phyloP scores from a whole-genome alignment of 2,329 filamentous ascomycete genomes.

The Elsinoe australis region DNA sequence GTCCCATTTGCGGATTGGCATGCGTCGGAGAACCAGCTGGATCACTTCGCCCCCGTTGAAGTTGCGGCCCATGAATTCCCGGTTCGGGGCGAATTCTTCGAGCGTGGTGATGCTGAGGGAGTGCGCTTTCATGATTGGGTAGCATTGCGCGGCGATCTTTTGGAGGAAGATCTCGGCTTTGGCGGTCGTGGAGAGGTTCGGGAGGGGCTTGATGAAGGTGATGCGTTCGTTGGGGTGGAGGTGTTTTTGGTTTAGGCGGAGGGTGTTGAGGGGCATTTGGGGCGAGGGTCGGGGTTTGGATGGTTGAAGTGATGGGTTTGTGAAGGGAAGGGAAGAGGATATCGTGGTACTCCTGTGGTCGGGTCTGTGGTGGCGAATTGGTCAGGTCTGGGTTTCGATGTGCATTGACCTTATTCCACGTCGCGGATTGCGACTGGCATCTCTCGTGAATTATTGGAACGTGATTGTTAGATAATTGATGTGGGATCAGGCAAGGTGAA shows the following conservation, averaged over 20 bases:
- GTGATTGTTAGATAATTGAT: not conserved
- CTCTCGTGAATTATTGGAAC: not conserved
- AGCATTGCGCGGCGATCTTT: slow-evolving; percentile 71
- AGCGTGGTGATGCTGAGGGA: slow-evolving; percentile 47
- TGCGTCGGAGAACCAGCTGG: slow-evolving; percentile 66
- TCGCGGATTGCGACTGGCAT: not conserved
- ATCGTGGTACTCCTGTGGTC: not conserved
- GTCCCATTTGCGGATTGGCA: slow-evolving; percentile 4
- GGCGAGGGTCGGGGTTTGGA: not conserved
- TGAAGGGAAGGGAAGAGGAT: not conserved
- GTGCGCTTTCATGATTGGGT: slow-evolving; percentile 49
- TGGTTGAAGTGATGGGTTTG: not conserved
- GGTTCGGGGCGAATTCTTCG: slow-evolving; percentile 74
- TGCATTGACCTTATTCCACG: too few species aligned
- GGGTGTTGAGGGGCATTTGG: slow-evolving; percentile 16
- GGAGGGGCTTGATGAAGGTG: slow-evolving; percentile 74
- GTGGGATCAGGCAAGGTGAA: not conserved
- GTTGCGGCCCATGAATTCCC: slow-evolving; percentile 78
- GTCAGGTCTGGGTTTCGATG: too few species aligned
- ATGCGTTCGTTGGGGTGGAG: slow-evolving; percentile 61
- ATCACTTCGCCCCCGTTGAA: slow-evolving; percentile 86
- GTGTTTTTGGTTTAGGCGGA: slow-evolving; percentile 16
- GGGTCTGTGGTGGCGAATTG: not conserved
- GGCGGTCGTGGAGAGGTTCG: slow-evolving; percentile 44
- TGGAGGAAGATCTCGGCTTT: slow-evolving; percentile 64